Percentiles rank a stretch among this genome's conserved stretches.
Evolutionary conservation across 2,329 filamentous ascomycete species (phyloP).

Genomic region (Botryotinia narcissicola): DNA sequence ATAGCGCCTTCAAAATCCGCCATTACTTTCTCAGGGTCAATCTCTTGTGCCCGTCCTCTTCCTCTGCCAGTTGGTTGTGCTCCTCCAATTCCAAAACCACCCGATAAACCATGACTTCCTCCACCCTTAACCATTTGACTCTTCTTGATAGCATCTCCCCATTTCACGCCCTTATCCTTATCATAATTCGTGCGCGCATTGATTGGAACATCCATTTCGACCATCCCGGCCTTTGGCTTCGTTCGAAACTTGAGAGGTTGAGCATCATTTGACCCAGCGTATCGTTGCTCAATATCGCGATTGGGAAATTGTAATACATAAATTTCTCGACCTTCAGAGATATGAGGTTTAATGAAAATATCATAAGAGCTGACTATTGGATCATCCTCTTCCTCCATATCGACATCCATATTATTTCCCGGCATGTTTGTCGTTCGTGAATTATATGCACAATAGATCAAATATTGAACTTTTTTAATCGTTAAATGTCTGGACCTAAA

Average conservation of each 20-base stretch:
- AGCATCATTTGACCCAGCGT: constrained; percentile 53
- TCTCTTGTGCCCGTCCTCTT: constrained; percentile 42
- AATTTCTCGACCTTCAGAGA: constrained; percentile 60
- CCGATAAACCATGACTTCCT: constrained; percentile 67
- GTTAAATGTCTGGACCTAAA: background rate
- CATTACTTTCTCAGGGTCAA: constrained; percentile 38
- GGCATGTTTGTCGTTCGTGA: constrained; percentile 13
- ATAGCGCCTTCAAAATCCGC: constrained; percentile 65
- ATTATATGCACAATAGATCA: background rate
- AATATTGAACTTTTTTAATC: constrained; percentile 18
- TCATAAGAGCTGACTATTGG: constrained; percentile 75
- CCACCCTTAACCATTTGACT: constrained; percentile 52
- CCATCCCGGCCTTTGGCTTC: constrained; percentile 77
- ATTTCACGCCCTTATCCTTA: constrained; percentile 74
- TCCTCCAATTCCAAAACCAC: constrained; percentile 66
- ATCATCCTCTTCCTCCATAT: constrained; percentile 49
- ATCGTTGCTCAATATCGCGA: constrained; percentile 58
- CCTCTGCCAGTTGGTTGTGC: constrained; percentile 38
- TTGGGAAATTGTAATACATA: constrained; percentile 90
- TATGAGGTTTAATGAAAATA: constrained; percentile 77
- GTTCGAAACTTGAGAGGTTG: constrained; percentile 73
- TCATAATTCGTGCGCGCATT: constrained; percentile 72
- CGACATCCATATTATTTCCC: constrained; percentile 4
- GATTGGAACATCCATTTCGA: constrained; percentile 90
- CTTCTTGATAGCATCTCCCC: constrained; percentile 71